Evolutionary conservation across 306 rosid species (phyloP).

Genomic region (Vigna hirtella): DNA sequence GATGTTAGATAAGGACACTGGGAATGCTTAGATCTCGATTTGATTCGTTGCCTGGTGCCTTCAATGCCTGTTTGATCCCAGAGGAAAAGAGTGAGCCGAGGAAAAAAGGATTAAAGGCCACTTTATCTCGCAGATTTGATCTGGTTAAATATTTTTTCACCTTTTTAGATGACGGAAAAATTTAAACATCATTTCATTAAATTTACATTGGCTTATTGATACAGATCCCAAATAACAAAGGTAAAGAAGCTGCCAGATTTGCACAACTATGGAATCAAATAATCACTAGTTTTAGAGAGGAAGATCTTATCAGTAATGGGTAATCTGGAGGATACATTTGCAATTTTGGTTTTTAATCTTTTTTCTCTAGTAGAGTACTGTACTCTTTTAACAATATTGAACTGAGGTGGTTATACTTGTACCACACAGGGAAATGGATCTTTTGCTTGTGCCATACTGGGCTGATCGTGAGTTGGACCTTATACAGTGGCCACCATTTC

Average conservation of each 20-base stretch:
- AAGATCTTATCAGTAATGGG: slow-evolving; percentile 92
- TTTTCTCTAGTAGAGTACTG: slow-evolving; percentile 23
- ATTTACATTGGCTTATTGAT: slow-evolving; percentile 26
- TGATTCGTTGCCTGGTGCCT: slow-evolving; percentile 85
- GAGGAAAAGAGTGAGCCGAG: slow-evolving; percentile 75
- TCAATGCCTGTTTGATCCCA: slow-evolving; percentile 84
- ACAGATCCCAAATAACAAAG: slow-evolving; percentile 79
- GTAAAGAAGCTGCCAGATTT: slow-evolving; percentile 91
- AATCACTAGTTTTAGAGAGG: slow-evolving; percentile 91
- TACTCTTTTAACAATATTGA: not conserved
- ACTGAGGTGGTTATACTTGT: slow-evolving; percentile 46
- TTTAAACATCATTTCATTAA: slow-evolving; percentile 19
- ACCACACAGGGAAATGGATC: slow-evolving; percentile 83
- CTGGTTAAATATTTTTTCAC: slow-evolving; percentile 47
- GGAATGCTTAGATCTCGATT: slow-evolving; percentile 99
- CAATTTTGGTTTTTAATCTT: slow-evolving; percentile 25
- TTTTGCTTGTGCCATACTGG: slow-evolving; percentile 98
- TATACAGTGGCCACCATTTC: slow-evolving; percentile 97
- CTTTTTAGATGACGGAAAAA: slow-evolving; percentile 22
- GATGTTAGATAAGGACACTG: slow-evolving; percentile 86
- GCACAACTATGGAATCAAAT: slow-evolving; percentile 98
- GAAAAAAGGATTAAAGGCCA: slow-evolving; percentile 92
- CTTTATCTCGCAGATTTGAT: slow-evolving; percentile 70
- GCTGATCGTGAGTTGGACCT: slow-evolving; percentile 89
- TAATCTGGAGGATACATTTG: slow-evolving; percentile 42